A percentile compares a stretch with the other conserved stretches of the same genome.
Conservation (phyloP, 352 stramenopile genomes). For the Phytophthora sojae region DNA sequence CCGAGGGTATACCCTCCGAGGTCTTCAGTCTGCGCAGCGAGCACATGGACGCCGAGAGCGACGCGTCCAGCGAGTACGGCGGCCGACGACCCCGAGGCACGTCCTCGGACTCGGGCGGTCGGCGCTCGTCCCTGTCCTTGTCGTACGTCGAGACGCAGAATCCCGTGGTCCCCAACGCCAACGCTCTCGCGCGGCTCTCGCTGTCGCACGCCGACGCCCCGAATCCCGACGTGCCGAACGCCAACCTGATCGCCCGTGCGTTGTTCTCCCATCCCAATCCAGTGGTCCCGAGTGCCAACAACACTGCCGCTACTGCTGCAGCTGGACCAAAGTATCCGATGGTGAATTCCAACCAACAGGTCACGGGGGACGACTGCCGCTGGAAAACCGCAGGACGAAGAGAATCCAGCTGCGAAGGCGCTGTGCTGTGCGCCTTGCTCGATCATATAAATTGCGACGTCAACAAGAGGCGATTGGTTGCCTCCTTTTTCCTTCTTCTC, state of each 20-base stretch:
- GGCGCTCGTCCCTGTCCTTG: constrained; percentile 38
- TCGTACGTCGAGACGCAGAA: constrained; percentile 75
- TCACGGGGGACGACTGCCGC: constrained; percentile 34
- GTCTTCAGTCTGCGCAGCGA: constrained; percentile 86
- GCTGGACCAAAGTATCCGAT: constrained; percentile 68
- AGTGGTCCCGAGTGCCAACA: constrained; percentile 60
- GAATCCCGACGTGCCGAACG: constrained; percentile 78
- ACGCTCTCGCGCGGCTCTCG: constrained; percentile 59
- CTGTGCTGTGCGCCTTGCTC: constrained; percentile 73
- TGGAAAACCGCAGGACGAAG: constrained; percentile 41
- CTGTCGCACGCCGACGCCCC: constrained; percentile 65
- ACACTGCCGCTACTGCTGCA: constrained; percentile 14
- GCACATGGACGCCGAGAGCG: constrained; percentile 83
- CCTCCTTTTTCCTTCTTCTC: constrained; percentile 8
- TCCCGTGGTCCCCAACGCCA: constrained; percentile 78
- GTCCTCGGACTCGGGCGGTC: constrained; percentile 64
- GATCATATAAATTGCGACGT: constrained; percentile 60
- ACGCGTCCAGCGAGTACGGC: constrained; percentile 82
- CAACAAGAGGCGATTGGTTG: constrained; percentile 16
- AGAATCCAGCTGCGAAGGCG: constrained; percentile 42
- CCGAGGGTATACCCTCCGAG: constrained; percentile 77
- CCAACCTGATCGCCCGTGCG: constrained; percentile 59
- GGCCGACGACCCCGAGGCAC: constrained; percentile 41
- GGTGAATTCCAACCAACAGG: constrained; percentile 79
- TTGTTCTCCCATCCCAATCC: constrained; percentile 52